These are phyloP conservation scores for Yamadazyma akitaensis DNA, from an alignment of 805 yeast genomes.

Conservation along the genomic window DNA sequence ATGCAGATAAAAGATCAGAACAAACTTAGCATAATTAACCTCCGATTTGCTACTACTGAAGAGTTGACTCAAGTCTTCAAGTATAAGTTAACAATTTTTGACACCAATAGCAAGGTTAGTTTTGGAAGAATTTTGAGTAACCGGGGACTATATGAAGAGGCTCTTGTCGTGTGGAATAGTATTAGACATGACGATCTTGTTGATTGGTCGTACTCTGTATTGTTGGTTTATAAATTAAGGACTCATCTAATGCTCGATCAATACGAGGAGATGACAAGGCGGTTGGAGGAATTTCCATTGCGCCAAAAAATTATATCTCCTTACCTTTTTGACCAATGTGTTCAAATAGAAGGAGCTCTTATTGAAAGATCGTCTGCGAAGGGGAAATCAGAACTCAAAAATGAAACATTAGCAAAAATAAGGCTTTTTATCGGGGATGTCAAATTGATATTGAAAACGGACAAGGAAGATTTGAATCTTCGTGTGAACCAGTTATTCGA, in stretches of 20 bases:
- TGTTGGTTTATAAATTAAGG: conserved; percentile 25
- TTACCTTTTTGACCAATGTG: conserved; percentile 31
- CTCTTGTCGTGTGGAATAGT: conserved; percentile 19
- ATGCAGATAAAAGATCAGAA: conserved; percentile 16
- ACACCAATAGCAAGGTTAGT: conserved; percentile 25
- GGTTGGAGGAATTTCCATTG: conserved; percentile 30
- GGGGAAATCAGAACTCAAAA: background rate
- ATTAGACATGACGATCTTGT: conserved; percentile 24
- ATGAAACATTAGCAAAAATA: conserved; percentile 14
- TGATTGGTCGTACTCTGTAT: conserved; percentile 25
- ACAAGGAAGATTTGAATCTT: conserved; percentile 24
- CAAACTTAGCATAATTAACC: conserved; percentile 22
- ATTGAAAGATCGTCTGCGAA: background rate
- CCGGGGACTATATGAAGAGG: conserved; percentile 21
- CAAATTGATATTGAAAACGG: conserved; percentile 27
- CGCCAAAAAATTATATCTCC: conserved; percentile 29
- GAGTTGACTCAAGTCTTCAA: conserved; percentile 9
- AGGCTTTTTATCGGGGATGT: conserved; percentile 32
- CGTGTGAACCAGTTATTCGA: conserved; percentile 20
- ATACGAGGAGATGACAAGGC: conserved; percentile 16
- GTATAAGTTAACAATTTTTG: conserved; percentile 14
- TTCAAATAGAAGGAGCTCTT: conserved; percentile 22
- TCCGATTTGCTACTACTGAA: conserved; percentile 15
- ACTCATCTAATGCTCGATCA: conserved; percentile 18
- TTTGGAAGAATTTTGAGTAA: conserved; percentile 31